These are phyloP conservation scores for Cantharellus cinnabarinus DNA, from an alignment of 768 basidiomycete species.

Conservation along the genomic window DNA sequence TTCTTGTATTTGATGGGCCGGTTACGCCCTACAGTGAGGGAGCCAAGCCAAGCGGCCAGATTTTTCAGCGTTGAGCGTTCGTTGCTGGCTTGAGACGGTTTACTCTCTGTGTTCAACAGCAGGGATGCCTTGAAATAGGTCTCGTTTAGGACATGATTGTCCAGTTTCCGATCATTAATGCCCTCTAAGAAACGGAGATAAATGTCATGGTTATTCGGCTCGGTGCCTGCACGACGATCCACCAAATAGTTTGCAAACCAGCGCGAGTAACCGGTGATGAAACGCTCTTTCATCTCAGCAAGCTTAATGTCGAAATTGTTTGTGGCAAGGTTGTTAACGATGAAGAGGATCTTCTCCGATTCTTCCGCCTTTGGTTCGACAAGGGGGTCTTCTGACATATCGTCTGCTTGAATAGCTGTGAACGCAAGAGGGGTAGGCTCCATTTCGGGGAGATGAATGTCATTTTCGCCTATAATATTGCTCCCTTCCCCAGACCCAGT, in stretches of 20 bases:
- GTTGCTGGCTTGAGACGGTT: constrained; percentile 62
- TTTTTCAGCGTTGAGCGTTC: constrained; percentile 85
- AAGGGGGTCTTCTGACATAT: constrained; percentile 34
- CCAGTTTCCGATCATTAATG: constrained; percentile 43
- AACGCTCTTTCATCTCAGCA: constrained; percentile 64
- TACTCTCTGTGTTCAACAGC: constrained; percentile 69
- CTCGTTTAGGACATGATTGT: constrained; percentile 76
- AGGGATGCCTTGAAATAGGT: constrained; percentile 72
- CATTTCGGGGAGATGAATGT: constrained; percentile 1
- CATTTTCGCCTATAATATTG: constrained; percentile 9
- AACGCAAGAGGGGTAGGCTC: constrained; percentile 36
- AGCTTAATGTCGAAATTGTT: constrained; percentile 82
- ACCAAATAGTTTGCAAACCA: constrained; percentile 99
- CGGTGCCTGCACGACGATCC: constrained; percentile 83
- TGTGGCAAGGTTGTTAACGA: constrained; percentile 92
- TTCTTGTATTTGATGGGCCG: constrained; percentile 85
- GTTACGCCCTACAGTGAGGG: constrained; percentile 80
- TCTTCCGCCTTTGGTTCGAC: constrained; percentile 62
- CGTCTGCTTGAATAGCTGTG: constrained; percentile 57
- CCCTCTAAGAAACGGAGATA: constrained; percentile 88
- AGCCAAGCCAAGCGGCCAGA: constrained; percentile 85
- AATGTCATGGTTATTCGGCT: constrained; percentile 90
- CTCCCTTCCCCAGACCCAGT: constrained; percentile 19
- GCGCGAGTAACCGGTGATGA: constrained; percentile 62
- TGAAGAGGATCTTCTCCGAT: constrained; percentile 89